Conservation (phyloP, 2,329 filamentous ascomycete genomes). For the Penicillium janthinellum region DNA sequence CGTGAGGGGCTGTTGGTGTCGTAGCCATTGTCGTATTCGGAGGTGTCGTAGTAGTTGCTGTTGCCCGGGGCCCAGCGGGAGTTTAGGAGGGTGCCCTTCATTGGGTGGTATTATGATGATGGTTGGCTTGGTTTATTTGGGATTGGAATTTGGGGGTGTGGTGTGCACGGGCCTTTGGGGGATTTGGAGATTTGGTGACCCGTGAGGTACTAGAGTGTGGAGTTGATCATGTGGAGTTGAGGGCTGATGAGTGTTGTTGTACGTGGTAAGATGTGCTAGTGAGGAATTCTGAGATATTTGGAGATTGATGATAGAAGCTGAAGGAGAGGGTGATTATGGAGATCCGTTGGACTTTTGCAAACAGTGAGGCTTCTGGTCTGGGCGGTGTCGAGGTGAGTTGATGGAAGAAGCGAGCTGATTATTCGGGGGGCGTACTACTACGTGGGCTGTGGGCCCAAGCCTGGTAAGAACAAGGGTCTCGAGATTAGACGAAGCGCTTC, state of each 20-base stretch:
- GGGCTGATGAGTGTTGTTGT: background rate
- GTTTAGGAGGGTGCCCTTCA: conserved; percentile 23
- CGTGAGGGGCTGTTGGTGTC: background rate
- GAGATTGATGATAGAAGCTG: background rate
- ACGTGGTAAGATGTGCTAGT: background rate
- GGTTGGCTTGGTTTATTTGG: background rate
- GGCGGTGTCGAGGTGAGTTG: background rate
- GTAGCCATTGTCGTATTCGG: background rate
- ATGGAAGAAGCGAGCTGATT: background rate
- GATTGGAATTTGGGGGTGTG: background rate
- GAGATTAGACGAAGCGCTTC: background rate
- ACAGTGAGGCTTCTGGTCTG: background rate
- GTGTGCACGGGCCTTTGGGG: conserved; percentile 12
- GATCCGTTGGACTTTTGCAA: background rate
- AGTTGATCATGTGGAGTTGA: background rate
- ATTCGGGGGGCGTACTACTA: background rate
- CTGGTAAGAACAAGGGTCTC: background rate
- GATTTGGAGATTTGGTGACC: background rate
- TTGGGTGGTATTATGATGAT: background rate
- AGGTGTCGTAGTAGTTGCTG: background rate
- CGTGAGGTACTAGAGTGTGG: background rate
- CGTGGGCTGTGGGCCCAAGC: conserved; percentile 3
- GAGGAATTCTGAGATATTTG: background rate
- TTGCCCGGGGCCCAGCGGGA: conserved; percentile 30
- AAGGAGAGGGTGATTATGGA: background rate